Conservation (phyloP, 768 basidiomycete genomes). For the Galerina marginata region DNA sequence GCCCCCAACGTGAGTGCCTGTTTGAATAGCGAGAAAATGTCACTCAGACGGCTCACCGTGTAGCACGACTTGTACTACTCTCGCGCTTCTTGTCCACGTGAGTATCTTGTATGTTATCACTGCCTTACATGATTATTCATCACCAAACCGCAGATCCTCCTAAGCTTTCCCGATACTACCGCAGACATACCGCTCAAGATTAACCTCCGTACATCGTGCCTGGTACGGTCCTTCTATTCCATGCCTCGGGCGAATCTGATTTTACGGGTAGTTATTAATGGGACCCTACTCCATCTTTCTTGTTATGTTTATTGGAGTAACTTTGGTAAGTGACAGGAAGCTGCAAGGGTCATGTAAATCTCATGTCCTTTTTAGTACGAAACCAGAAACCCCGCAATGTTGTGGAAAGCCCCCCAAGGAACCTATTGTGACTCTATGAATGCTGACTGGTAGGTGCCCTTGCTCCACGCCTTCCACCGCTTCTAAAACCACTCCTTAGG, state of each 20-base stretch:
- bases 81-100: constrained; percentile 28
- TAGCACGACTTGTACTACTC: constrained; percentile 26
- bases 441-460: constrained; percentile 16
- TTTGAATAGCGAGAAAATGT: background rate
- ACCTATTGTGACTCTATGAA: constrained; percentile 26
- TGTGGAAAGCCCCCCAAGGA: constrained; percentile 17
- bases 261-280: constrained; percentile 17
- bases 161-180: constrained; percentile 20
- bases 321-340: constrained; percentile 12
- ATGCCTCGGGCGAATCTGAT: background rate
- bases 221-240: constrained; percentile 4
- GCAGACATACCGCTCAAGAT: constrained; percentile 16
- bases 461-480: background rate
- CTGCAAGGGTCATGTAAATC: background rate
- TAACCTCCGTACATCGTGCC: constrained; percentile 8
- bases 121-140: background rate
- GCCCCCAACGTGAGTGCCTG: constrained; percentile 27
- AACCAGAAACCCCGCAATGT: constrained; percentile 14
- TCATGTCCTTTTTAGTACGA: constrained; percentile 13
- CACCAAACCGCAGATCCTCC: constrained; percentile 17
- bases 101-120: background rate
- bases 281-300: constrained; percentile 27
- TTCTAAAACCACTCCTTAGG: constrained; percentile 10
- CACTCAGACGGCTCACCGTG: background rate
- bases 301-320: constrained; percentile 23